Conservation (phyloP, 1,139 yeast genomes). For the Debaryomyces singareniensis region DNA sequence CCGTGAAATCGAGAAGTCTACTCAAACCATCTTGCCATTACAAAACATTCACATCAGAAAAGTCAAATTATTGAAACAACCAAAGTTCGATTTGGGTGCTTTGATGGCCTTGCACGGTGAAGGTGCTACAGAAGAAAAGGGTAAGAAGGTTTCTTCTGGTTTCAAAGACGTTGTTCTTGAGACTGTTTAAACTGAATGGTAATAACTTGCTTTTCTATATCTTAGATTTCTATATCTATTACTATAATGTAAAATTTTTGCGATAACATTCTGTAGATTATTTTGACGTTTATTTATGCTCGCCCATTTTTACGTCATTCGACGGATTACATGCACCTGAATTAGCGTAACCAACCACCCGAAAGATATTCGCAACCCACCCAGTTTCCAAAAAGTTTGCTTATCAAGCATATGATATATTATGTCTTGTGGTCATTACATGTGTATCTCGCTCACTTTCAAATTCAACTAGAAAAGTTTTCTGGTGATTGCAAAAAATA, state of each 20-base stretch:
- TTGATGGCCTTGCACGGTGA: slow-evolving; percentile 49
- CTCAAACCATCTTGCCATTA: slow-evolving; percentile 46
- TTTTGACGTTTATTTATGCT: no score
- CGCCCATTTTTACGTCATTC: no score
- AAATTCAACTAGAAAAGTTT: no score
- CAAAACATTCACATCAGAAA: slow-evolving; percentile 50
- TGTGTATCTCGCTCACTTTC: no score
- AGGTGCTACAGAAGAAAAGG: slow-evolving; percentile 45
- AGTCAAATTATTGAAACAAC: slow-evolving; percentile 47
- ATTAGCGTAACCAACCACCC: no score
- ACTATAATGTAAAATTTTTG: neutral
- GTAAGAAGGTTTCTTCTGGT: slow-evolving; percentile 45
- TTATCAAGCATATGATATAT: no score
- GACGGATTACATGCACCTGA: no score
- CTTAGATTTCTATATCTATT: neutral
- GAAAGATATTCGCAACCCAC: no score
- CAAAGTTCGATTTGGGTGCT: slow-evolving; percentile 48
- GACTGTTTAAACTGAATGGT: slow-evolving; percentile 24
- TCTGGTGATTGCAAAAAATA: no score
- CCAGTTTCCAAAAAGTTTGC: no score
- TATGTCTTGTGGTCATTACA: no score
- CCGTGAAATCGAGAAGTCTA: slow-evolving; percentile 48
- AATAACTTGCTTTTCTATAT: slow-evolving; percentile 3
- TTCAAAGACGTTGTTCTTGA: slow-evolving; percentile 50
- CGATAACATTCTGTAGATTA: no score